phyloP scores from a whole-genome alignment of 106 monocot species.

The Platanthera guangdongensis region DNA sequence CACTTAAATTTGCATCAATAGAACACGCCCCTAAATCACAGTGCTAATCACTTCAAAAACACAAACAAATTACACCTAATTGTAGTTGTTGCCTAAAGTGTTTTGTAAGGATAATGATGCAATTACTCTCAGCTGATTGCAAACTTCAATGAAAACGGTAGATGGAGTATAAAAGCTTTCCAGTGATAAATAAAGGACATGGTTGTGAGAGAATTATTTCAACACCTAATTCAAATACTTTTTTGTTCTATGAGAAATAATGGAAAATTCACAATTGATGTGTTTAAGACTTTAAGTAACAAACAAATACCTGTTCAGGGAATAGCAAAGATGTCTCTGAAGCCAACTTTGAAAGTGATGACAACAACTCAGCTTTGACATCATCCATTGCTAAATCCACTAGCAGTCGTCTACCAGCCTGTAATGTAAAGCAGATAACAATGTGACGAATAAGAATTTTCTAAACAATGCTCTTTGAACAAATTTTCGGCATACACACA shows the following conservation, averaged over 20 bases:
- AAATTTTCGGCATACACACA: neutral
- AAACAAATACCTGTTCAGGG: constrained; percentile 50
- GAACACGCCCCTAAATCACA: neutral
- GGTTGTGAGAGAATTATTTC: neutral
- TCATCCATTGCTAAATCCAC: constrained; percentile 24
- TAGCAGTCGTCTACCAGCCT: constrained; percentile 61
- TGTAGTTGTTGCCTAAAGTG: neutral
- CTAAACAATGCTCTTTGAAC: neutral
- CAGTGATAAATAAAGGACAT: neutral
- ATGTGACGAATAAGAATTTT: neutral
- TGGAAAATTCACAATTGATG: neutral
- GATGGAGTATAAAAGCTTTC: neutral
- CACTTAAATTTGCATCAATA: no score
- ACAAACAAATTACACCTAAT: neutral
- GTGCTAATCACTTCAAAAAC: neutral
- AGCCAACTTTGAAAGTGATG: constrained; percentile 70
- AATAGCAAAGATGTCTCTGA: constrained; percentile 36
- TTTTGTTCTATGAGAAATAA: neutral
- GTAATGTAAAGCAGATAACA: constrained; percentile 3
- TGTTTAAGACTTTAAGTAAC: neutral
- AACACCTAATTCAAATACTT: neutral
- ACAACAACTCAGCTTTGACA: constrained; percentile 41
- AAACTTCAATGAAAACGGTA: neutral
- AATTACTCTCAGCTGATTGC: neutral
- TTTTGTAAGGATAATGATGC: neutral